Conservation (phyloP, 495 filamentous ascomycete species). For the Aspergillus egyptiacus region DNA sequence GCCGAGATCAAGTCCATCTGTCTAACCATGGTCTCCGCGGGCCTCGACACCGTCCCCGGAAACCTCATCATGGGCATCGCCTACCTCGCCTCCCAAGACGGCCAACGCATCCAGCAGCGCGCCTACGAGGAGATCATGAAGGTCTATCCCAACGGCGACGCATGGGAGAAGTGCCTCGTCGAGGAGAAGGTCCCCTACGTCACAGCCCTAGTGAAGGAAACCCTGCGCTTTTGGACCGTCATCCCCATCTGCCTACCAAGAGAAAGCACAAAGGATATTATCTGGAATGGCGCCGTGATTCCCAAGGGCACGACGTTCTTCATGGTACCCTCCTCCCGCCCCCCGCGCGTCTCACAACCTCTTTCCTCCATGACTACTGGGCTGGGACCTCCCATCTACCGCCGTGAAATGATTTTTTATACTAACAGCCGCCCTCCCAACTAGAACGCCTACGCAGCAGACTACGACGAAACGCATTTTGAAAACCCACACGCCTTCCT, state of each 20-base stretch:
- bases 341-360: too few species aligned
- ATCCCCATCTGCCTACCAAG: conserved; percentile 66
- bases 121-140: conserved; percentile 59
- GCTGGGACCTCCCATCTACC: too few species aligned
- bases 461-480: conserved; percentile 64
- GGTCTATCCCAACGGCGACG: conserved; percentile 58
- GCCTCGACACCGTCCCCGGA: conserved; percentile 62
- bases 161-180: conserved; percentile 57
- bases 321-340: conserved; percentile 42
- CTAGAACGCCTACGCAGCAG: conserved; percentile 63
- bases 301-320: conserved; percentile 62
- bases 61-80: conserved; percentile 67
- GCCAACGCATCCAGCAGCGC: conserved; percentile 56
- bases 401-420: too few species aligned
- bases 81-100: conserved; percentile 57
- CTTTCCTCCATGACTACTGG: too few species aligned
- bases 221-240: conserved; percentile 66
- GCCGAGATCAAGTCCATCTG: conserved; percentile 68
- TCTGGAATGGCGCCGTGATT: conserved; percentile 52
- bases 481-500: conserved; percentile 51
- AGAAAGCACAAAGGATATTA: conserved; percentile 57
- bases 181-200: conserved; percentile 69
- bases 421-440: too few species aligned
- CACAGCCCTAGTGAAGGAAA: conserved; percentile 63
- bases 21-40: conserved; percentile 69